Evolutionary conservation across 1,284 basidiomycete genomes (phyloP).

Genomic region (Fomitiporia mediterranea): DNA sequence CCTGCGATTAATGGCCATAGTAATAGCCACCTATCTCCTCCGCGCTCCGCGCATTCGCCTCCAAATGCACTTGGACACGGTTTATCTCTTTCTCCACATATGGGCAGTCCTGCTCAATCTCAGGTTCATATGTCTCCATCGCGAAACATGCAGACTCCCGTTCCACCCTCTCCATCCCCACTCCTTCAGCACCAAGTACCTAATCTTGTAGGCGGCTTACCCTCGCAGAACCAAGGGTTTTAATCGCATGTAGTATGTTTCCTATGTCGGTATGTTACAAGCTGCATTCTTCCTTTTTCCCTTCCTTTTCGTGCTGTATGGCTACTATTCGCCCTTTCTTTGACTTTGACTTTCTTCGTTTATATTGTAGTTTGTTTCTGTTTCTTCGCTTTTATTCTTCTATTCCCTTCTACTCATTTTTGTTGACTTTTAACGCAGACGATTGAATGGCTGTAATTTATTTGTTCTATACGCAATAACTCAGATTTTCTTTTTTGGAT

Average conservation of each 20-base stretch:
- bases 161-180: conserved; percentile 19
- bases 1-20: conserved; percentile 15
- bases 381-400: neutral
- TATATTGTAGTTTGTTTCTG: neutral
- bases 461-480: conserved; percentile 5
- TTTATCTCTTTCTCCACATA: conserved; percentile 13
- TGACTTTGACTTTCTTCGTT: too few relatives aligned
- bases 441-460: conserved; percentile 14
- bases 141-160: conserved; percentile 19
- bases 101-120: conserved; percentile 14
- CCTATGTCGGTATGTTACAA: neutral
- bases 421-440: neutral
- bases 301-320: neutral
- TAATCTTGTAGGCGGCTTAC: conserved; percentile 12
- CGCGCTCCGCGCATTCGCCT: conserved; percentile 14
- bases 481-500: neutral
- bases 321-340: too few relatives aligned
- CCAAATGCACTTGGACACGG: conserved; percentile 8
- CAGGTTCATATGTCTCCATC: conserved; percentile 15
- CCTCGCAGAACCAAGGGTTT: conserved; percentile 18
- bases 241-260: conserved; percentile 7
- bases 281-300: neutral
- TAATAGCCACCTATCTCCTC: conserved; percentile 16
- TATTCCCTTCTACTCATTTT: neutral
- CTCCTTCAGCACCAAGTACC: conserved; percentile 18